phyloP scores from a whole-genome alignment of 768 basidiomycete species.

The Dioszegia hungarica region DNA sequence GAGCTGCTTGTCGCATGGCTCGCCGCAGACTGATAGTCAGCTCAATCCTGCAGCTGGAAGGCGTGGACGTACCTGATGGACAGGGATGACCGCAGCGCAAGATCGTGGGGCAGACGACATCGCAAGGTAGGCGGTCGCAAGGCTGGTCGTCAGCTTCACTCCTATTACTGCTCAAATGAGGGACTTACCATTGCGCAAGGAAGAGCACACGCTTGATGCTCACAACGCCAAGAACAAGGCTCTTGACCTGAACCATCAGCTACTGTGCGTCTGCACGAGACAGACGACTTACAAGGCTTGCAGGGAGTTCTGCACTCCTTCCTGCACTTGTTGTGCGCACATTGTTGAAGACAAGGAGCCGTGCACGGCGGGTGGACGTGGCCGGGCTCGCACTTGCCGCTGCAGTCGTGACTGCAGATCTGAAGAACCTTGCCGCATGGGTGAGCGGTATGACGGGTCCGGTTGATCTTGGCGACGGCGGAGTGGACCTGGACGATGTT shows the following conservation, averaged over 20 bases:
- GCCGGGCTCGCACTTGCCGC: conserved; percentile 51
- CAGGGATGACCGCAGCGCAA: conserved; percentile 49
- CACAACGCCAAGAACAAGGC: conserved; percentile 60
- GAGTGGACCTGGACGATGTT: conserved; percentile 30
- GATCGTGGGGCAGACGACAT: background rate
- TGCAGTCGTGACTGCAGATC: conserved; percentile 3
- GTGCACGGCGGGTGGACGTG: conserved; percentile 55
- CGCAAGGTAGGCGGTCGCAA: conserved; percentile 33
- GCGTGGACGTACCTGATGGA: conserved; percentile 63
- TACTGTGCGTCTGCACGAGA: background rate
- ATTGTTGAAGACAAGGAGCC: conserved; percentile 59
- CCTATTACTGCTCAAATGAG: conserved; percentile 55
- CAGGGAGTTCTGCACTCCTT: background rate
- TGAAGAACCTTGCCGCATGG: background rate
- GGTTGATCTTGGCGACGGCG: background rate
- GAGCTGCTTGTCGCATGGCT: conserved; percentile 58
- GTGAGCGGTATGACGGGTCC: background rate
- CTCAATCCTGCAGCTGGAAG: conserved; percentile 51
- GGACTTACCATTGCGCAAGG: conserved; percentile 64
- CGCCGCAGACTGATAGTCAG: conserved; percentile 60
- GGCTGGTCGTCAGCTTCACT: conserved; percentile 62
- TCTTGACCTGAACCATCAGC: conserved; percentile 56
- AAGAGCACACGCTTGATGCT: conserved; percentile 58
- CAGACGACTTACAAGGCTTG: background rate
- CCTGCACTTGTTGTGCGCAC: conserved; percentile 53